Evolutionary conservation across 2,329 filamentous ascomycete species (phyloP), one percentile per base, ranked within the genome.

Genomic region (Fusarium tricinctum): DNA sequence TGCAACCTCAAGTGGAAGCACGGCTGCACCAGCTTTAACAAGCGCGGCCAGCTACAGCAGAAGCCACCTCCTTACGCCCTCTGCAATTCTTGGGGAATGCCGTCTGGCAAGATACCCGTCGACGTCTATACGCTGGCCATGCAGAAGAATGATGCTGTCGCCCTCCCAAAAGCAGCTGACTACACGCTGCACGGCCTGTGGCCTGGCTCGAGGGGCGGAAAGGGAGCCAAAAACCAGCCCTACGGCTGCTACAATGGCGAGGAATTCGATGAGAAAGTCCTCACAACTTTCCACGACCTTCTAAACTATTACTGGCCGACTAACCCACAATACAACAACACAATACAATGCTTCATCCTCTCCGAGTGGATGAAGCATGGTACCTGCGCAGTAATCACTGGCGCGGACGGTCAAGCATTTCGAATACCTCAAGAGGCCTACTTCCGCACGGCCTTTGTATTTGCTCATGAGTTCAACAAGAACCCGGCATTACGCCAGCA

Each of bases 301-400:
- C 20, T 55, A 14, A 26, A 19, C 4, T 5, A 55, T 39, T 58
- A 32, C 6, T 58, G 49, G 55, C 40, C 49, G 4, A 58, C 49
- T 2, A 22, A 58, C 8, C 39, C 49, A 45, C 19, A 55, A 14
- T 55, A 7, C 8, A 19, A 54, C n/a, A 55, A 58, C 23, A 58
- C 49, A 4, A 45, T 55, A 13, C 39, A 55, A 17, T 55, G 49
- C 17, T 55, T 58, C n/a, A 58, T 58, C 14, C 12, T 55, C 0
- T 58, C 49, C 1, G 55, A 58, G 6, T 58, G 55, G 55, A 45
- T 45, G 30, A 58, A 58, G 17, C 55, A 58, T 17, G 55, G 55
- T 6, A 58, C 49, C 4, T 58, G 49, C 3, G 55, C 55, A 3
- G 55, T 45, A 4, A 45, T 55, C 9, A 23, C 49, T 4, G 40